Percentiles rank a stretch among this genome's conserved stretches.
These are phyloP conservation scores for Stellera chamaejasme DNA, from an alignment of 345 rosid species.

Conservation along the genomic window DNA sequence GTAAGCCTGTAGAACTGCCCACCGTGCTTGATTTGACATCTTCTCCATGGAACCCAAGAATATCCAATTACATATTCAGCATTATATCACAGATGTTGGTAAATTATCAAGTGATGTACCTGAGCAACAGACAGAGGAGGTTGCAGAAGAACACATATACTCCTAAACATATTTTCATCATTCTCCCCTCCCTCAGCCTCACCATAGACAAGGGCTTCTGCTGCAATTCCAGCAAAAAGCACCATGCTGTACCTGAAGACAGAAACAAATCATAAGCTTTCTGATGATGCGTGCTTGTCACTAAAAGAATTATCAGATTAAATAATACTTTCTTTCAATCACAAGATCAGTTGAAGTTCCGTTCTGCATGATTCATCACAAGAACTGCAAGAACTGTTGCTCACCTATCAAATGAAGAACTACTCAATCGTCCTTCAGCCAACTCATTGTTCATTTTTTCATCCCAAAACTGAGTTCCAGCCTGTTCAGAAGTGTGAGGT, in stretches of 20 bases:
- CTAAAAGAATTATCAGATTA: too few relatives aligned
- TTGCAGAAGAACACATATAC: constrained; percentile 70
- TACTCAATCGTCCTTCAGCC: constrained; percentile 70
- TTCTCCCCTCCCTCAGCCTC: constrained; percentile 98
- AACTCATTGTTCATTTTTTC: constrained; percentile 77
- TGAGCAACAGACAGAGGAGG: constrained; percentile 79
- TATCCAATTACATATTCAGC: background rate
- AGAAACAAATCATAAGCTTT: constrained; percentile 7
- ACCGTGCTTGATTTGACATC: constrained; percentile 99
- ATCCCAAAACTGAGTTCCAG: constrained; percentile 99
- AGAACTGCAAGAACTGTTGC: constrained; percentile 3
- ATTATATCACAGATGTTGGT: constrained; percentile 1
- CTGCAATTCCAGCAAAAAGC: constrained; percentile 95
- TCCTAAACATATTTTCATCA: constrained; percentile 87
- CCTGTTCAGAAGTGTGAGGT: constrained; percentile 31
- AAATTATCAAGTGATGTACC: constrained; percentile 26
- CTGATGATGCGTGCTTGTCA: too few relatives aligned
- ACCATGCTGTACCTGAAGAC: constrained; percentile 82
- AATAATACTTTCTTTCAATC: too few relatives aligned
- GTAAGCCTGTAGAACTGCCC: constrained; percentile 82
- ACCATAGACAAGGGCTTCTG: constrained; percentile 86
- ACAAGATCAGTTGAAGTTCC: background rate
- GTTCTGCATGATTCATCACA: background rate
- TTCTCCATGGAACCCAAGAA: constrained; percentile 15
- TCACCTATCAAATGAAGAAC: constrained; percentile 78